Base-by-base conservation (phyloP, 2,329 filamentous ascomycete species). In the Paecilomyces variotii region DNA sequence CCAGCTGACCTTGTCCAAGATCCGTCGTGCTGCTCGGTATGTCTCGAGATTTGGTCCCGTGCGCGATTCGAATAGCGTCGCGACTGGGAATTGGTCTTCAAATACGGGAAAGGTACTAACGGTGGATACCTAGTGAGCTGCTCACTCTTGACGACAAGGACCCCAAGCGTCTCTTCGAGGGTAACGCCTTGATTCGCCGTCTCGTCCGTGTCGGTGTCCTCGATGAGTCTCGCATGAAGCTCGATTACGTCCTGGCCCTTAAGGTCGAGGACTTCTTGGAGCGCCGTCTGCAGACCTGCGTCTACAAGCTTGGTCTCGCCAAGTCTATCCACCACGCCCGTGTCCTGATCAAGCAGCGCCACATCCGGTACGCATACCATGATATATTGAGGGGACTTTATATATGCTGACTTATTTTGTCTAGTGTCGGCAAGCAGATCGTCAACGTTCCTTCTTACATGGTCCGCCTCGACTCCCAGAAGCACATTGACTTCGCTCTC, bases 251-350 rank as follows among this genome's bases (percentile, higher is more conserved):
- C 78, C 84, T 99, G 78, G 94, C 94, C 82, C 88, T 99, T 64
- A 96, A 96, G 87, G 89, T 95, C 75, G 94, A 99, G 83, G 94
- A 99, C 82, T 99, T 99, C 89, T 87, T 99, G 83, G 94, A 99
- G 89, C 93, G 94, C 76, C 92, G 94, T 81, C 92, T 97, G 71
- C 93, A 99, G 88, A 99, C 94, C 74, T 96, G 93, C 76, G 94
- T 99, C 80, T 97, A 96, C 89, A 97, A 99, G 90, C 92, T 99
- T 74, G 94, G 94, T 76, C 91, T 99, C 66, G 94, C 94, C 84
- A 99, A 99, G 90, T 96, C 92, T 65, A 97, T 99, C 83, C 94
- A 99, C 86, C 94, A 99, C 86, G 94, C 94, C 73, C 93, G 94
- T 90, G 94, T 99, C 77, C 87, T 99, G 73, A 99, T 99, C 85